Evolutionary conservation across 805 yeast genomes (phyloP).

Genomic region (Schwanniomyces pseudopolymorphus): DNA sequence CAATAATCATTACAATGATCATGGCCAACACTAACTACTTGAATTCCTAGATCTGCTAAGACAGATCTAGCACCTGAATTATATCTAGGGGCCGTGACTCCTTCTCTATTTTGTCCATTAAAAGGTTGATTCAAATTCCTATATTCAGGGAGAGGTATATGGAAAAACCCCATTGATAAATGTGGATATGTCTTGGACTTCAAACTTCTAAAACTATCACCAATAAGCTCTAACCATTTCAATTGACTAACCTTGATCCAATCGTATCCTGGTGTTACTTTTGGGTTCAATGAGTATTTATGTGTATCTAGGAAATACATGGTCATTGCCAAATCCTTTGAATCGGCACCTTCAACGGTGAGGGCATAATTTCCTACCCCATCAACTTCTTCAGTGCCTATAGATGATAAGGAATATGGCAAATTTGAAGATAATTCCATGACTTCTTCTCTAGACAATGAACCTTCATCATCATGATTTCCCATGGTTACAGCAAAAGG

Average conservation of each 20-base stretch:
- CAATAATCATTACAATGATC: slow-evolving; percentile 96
- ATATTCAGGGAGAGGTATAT: slow-evolving; percentile 90
- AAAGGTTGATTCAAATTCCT: slow-evolving; percentile 44
- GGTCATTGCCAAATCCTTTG: slow-evolving; percentile 46
- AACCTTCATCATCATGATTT: slow-evolving; percentile 92
- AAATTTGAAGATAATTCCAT: slow-evolving; percentile 55
- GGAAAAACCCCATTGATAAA: slow-evolving; percentile 87
- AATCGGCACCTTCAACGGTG: slow-evolving; percentile 44
- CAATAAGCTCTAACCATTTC: slow-evolving; percentile 47
- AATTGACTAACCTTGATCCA: slow-evolving; percentile 76
- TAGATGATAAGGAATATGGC: slow-evolving; percentile 65
- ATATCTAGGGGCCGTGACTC: slow-evolving; percentile 71
- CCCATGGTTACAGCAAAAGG: slow-evolving; percentile 90
- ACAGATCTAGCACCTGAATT: slow-evolving; percentile 66
- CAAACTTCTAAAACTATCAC: slow-evolving; percentile 22
- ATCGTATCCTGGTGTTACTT: slow-evolving; percentile 76
- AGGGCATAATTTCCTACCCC: slow-evolving; percentile 84
- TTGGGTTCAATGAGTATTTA: slow-evolving; percentile 66
- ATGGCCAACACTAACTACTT: slow-evolving; percentile 82
- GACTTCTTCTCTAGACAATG: slow-evolving; percentile 55
- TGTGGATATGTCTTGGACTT: slow-evolving; percentile 42
- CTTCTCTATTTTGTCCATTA: slow-evolving; percentile 72
- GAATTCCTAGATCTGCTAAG: slow-evolving; percentile 66
- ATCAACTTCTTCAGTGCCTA: slow-evolving; percentile 65
- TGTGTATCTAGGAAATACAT: slow-evolving; percentile 86